Conservation (phyloP, 352 stramenopile species). For the Pythium angustatum region DNA sequence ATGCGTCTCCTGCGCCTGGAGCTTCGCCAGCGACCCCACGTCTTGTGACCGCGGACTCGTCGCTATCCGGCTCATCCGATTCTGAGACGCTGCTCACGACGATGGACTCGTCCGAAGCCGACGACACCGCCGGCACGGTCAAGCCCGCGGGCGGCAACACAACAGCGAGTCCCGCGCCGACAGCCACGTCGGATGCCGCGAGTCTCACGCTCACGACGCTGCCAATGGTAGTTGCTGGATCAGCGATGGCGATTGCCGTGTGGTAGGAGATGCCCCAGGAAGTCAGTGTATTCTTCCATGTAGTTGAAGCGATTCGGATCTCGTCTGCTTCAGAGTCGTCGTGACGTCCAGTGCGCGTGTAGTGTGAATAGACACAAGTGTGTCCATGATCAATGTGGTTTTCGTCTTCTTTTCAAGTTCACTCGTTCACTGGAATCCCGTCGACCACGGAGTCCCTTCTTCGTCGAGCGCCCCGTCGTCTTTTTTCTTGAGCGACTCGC, state of each 20-base stretch:
- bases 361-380: too few species aligned
- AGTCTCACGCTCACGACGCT: not conserved
- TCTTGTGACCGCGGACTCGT: not conserved
- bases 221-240: not conserved
- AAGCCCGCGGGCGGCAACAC: slow-evolving; percentile 4
- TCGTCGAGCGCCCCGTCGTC: slow-evolving; percentile 43
- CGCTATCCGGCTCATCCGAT: slow-evolving; percentile 4
- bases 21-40: not conserved
- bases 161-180: not conserved
- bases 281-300: not conserved
- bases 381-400: too few species aligned
- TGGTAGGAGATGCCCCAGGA: not conserved
- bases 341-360: not conserved
- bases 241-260: not conserved
- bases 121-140: not conserved
- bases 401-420: too few species aligned
- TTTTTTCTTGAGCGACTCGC: slow-evolving; percentile 61
- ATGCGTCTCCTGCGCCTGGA: not conserved
- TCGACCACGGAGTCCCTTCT: slow-evolving; percentile 22
- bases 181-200: not conserved
- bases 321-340: not conserved
- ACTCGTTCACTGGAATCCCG: not conserved
- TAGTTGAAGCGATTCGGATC: too few species aligned
- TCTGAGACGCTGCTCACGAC: not conserved
- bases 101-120: not conserved